Percentiles rank a stretch among this genome's conserved stretches.
Evolutionary conservation across 352 stramenopile genomes (phyloP).

Genomic region (Blastocystis sp.): DNA sequence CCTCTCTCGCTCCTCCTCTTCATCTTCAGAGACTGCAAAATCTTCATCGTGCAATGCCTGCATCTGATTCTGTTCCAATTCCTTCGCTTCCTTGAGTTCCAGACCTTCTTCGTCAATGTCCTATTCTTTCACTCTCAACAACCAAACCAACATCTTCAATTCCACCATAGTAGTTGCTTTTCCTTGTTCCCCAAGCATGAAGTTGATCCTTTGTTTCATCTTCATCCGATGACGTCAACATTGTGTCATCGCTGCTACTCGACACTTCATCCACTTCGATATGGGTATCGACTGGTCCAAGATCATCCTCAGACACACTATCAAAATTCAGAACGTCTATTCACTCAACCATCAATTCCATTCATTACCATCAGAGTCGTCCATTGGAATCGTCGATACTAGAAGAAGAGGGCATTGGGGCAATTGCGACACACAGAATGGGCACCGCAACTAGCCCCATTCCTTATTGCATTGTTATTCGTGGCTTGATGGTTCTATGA

Average conservation of each 20-base stretch:
- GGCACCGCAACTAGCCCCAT: too few species aligned
- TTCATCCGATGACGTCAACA: background rate
- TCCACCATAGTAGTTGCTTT: constrained; percentile 51
- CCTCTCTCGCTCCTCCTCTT: constrained; percentile 32
- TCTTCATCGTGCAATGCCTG: constrained; percentile 33
- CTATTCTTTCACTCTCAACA: background rate
- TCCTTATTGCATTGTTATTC: too few species aligned
- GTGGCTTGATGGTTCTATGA: too few species aligned
- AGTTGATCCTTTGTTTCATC: background rate
- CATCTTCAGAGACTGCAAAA: constrained; percentile 38
- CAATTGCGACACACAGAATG: too few species aligned
- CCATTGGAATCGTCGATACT: constrained; percentile 21
- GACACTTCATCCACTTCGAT: constrained; percentile 35
- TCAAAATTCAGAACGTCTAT: constrained; percentile 10
- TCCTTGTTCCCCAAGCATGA: constrained; percentile 24
- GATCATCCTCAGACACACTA: constrained; percentile 37
- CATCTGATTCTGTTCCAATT: constrained; percentile 33
- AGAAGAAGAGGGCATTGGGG: too few species aligned
- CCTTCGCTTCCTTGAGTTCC: constrained; percentile 37
- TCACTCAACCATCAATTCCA: background rate
- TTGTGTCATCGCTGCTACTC: constrained; percentile 22
- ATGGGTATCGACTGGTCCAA: background rate
- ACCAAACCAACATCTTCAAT: background rate
- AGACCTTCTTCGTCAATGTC: constrained; percentile 42
- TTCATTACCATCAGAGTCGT: background rate